Percentiles rank a stretch among this genome's conserved stretches.
Evolutionary conservation across 371 early-diverging fungal species (phyloP).

Genomic region (Mortierella sp.): DNA sequence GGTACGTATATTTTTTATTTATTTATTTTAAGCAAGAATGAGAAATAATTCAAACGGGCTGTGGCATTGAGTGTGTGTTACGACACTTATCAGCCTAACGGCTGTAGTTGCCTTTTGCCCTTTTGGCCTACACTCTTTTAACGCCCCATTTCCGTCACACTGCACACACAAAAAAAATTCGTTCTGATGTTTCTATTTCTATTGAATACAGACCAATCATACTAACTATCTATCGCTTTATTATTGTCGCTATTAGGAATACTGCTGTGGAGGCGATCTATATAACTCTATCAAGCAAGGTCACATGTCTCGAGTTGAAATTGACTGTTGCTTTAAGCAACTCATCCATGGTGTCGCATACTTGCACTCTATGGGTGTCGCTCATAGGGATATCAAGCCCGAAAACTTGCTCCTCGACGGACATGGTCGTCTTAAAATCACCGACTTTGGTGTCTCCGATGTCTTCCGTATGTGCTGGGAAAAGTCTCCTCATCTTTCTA

Average conservation of each 20-base stretch:
- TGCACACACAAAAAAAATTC: too few species aligned
- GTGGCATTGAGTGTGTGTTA: too few species aligned
- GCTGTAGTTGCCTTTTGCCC: not conserved
- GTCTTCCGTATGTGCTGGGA: slow-evolving; percentile 90
- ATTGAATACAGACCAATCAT: too few species aligned
- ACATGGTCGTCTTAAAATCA: slow-evolving; percentile 90
- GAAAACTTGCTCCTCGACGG: slow-evolving; percentile 93
- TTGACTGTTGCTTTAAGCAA: slow-evolving; percentile 93
- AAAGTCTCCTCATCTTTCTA: slow-evolving; percentile 71
- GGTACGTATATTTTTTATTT: too few species aligned
- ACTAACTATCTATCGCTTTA: too few species aligned
- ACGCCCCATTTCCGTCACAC: too few species aligned
- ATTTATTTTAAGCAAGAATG: slow-evolving; percentile 1
- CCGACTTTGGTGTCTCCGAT: slow-evolving; percentile 98
- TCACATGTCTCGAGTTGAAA: slow-evolving; percentile 78
- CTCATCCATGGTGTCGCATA: slow-evolving; percentile 90
- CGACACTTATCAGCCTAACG: slow-evolving; percentile 2
- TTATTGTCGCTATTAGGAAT: too few species aligned
- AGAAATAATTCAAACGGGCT: not conserved
- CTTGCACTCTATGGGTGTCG: slow-evolving; percentile 95
- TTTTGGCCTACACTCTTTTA: not conserved
- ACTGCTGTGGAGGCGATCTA: slow-evolving; percentile 89
- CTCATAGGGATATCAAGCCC: slow-evolving; percentile 90
- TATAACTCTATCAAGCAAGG: slow-evolving; percentile 80
- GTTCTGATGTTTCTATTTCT: too few species aligned